These are phyloP conservation scores for Tubosaeta brunneosetosa DNA, from an alignment of 768 basidiomycete species.

Conservation along the genomic window DNA sequence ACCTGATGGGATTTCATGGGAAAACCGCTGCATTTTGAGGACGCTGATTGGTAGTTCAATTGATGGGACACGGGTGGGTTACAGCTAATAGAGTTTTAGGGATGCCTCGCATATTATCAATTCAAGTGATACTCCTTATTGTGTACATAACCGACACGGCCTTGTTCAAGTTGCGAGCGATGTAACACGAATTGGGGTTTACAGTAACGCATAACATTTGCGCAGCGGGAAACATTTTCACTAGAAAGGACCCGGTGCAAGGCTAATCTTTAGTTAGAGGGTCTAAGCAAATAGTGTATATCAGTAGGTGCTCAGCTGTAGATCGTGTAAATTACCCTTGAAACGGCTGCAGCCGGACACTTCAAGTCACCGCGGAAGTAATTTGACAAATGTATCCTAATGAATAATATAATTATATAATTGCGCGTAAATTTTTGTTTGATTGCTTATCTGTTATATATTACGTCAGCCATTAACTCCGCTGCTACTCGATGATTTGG, in stretches of 20 bases:
- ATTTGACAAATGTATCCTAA: background rate
- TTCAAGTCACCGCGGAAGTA: background rate
- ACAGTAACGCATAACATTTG: background rate
- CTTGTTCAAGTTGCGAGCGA: background rate
- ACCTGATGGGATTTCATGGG: slow-evolving; percentile 10
- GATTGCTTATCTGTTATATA: background rate
- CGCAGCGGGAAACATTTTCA: background rate
- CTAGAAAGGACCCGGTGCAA: background rate
- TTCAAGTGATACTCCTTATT: slow-evolving; percentile 1
- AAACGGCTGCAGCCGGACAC: background rate
- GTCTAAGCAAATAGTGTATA: background rate
- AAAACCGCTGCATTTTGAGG: slow-evolving; percentile 14
- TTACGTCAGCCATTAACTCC: slow-evolving; percentile 20
- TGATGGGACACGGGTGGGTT: background rate
- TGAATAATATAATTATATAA: background rate
- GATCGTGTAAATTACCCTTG: background rate
- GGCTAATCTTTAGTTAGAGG: background rate
- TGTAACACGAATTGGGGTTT: slow-evolving; percentile 5
- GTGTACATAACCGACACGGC: slow-evolving; percentile 2
- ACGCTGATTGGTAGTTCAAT: slow-evolving; percentile 23
- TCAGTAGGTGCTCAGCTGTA: too few relatives aligned
- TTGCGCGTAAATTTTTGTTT: too few relatives aligned
- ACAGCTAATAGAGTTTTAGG: slow-evolving; percentile 31
- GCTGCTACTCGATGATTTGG: slow-evolving; percentile 20
- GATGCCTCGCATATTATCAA: slow-evolving; percentile 11